Conservation (phyloP, 164 flowering plant genomes). For the Magnolia kwangsiensis region DNA sequence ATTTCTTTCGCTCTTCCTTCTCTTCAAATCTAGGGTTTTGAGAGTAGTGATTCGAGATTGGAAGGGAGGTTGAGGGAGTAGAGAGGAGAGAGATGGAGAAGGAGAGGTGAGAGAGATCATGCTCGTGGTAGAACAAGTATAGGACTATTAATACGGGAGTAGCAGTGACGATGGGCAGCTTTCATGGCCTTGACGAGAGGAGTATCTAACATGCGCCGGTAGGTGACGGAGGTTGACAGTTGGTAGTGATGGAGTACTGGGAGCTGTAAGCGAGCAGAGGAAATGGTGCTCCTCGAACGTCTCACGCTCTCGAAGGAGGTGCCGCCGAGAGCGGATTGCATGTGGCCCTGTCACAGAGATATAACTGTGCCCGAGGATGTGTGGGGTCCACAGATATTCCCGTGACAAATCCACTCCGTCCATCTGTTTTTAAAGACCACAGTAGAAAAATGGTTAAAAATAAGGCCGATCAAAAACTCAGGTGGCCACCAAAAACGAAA, state of each 20-base stretch:
- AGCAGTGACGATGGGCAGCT: neutral
- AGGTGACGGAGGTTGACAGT: neutral
- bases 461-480: no score
- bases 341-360: no score
- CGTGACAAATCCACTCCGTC: no score
- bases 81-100: neutral
- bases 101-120: slow-evolving; percentile 6
- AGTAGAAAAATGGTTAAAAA: no score
- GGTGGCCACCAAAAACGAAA: no score
- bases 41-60: neutral
- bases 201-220: neutral
- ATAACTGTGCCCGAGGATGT: no score
- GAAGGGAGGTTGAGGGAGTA: neutral
- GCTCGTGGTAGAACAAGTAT: neutral
- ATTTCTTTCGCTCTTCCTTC: slow-evolving; percentile 13
- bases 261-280: neutral
- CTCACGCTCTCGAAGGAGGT: neutral
- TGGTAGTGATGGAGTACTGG: neutral
- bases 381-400: no score
- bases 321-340: no score
- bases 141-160: neutral
- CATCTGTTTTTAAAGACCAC: no score
- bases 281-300: neutral
- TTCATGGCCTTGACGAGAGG: neutral
- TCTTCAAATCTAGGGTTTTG: neutral